Percentiles rank a stretch among this genome's conserved stretches.
Conservation (phyloP, 176 grass and related monocot species). For the Alopecurus myosuroides region DNA sequence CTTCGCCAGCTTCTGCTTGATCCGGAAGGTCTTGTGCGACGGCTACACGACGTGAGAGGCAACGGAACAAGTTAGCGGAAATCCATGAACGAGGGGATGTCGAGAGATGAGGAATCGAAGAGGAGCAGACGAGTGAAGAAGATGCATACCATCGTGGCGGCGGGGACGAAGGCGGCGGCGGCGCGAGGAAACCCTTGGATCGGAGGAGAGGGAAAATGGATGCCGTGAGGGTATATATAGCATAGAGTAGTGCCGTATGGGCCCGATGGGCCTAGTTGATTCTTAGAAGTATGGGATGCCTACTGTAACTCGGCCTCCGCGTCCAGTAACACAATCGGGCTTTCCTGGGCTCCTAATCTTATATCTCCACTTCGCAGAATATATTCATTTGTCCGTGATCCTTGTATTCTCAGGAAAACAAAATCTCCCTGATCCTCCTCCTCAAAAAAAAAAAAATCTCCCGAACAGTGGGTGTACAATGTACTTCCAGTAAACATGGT, state of each 20-base stretch:
- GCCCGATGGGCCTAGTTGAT: background rate
- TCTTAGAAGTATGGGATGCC: accelerated
- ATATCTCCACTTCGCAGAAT: background rate
- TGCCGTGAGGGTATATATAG: constrained; percentile 24
- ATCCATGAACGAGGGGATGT: background rate
- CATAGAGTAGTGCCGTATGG: too few species aligned
- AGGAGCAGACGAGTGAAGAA: background rate
- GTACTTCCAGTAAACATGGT: too few species aligned
- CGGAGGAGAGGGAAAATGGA: background rate
- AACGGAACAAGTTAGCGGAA: background rate
- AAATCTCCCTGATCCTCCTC: too few species aligned
- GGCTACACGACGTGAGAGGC: constrained; percentile 29
- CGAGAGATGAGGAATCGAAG: background rate
- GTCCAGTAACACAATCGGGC: background rate
- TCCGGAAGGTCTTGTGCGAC: constrained; percentile 91
- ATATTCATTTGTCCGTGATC: too few species aligned
- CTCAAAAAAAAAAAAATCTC: too few species aligned
- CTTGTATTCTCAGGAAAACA: too few species aligned
- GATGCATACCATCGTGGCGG: constrained; percentile 41
- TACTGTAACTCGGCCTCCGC: background rate
- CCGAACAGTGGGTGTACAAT: too few species aligned
- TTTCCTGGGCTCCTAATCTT: background rate
- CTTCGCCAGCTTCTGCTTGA: constrained; percentile 94
- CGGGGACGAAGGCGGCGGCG: constrained; percentile 6
- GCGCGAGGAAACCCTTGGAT: constrained; percentile 49